Evolutionary conservation across 2,329 filamentous ascomycete species (phyloP), one percentile per base, ranked within the genome.

Genomic region (Calonectria montana): DNA sequence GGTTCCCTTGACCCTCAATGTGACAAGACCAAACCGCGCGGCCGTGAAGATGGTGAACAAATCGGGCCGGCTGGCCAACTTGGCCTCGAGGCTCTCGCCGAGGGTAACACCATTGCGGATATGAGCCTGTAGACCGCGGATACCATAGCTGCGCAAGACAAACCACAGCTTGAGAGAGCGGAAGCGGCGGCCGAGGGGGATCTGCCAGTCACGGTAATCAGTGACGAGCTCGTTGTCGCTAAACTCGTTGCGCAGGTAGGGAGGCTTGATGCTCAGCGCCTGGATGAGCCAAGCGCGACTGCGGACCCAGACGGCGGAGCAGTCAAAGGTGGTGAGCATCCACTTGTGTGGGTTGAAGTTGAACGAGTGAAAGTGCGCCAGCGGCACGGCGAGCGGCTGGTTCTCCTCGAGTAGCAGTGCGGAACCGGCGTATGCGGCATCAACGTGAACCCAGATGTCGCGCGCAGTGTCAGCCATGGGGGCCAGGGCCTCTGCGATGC

Each of bases 281-380:
- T 92, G 89, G 50, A 93, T 94, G n/a, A 98, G 89, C 84, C 95
- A 92, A 67, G 87, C 86, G 18, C 96, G 90, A 78, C 92, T 89
- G 74, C 92, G 92, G 61, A 98, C 91, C 84, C 91, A 98, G 55
- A 98, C 88, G 75, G 93, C 93, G 67, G 93, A 95, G 78, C 88
- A 90, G 82, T 98, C 96, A 79, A 98, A 98, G 84, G 97, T 98
- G 69, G 95, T 95, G 21, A 98, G 91, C 59, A 98, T 88, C 96
- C 96, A 98, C 86, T 98, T 98, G 88, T 98, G 96, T 90, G 98
- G 94, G 87, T 98, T 98, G 86, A 96, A 91, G 84, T 98, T 93
- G 88, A 97, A 98, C 75, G 93, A 95, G 86, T 98, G 94, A 81
- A 97, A 95, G 25, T 87, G 84, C 1, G 87, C 85, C 63, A 96